phyloP scores from a whole-genome alignment of 768 basidiomycete genomes.

The Saitozyma sp. region DNA sequence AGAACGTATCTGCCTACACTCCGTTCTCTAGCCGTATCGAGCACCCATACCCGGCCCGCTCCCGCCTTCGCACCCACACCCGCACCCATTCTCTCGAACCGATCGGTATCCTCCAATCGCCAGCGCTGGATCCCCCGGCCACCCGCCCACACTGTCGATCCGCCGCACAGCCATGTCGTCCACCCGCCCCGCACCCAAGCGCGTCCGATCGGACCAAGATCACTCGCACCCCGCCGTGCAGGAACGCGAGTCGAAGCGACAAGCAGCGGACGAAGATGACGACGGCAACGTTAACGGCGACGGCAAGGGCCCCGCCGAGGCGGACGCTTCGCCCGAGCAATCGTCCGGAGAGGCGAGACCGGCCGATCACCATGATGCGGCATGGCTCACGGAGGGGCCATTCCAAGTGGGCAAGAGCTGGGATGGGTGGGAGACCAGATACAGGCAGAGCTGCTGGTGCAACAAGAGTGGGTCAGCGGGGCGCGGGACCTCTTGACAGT shows the following conservation, averaged over 20 bases:
- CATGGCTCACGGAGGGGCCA: conserved; percentile 34
- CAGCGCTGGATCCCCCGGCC: too few species aligned
- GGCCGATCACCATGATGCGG: conserved; percentile 13
- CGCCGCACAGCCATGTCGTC: conserved; percentile 11
- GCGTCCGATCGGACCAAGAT: conserved; percentile 38
- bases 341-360: not conserved
- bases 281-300: conserved; percentile 19
- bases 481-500: not conserved
- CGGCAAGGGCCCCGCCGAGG: not conserved
- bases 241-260: conserved; percentile 15
- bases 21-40: too few species aligned
- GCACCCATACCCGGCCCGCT: too few species aligned
- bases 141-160: too few species aligned
- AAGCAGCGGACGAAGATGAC: conserved; percentile 13
- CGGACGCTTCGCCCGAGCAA: too few species aligned
- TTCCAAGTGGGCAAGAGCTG: conserved; percentile 26
- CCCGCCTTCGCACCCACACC: too few species aligned
- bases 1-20: too few species aligned
- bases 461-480: conserved; percentile 33
- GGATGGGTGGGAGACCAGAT: conserved; percentile 36
- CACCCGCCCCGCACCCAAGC: conserved; percentile 32
- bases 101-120: too few species aligned
- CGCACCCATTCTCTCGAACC: too few species aligned
- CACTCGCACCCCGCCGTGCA: conserved; percentile 31
- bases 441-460: conserved; percentile 45